Evolutionary conservation across 2,329 filamentous ascomycete species (phyloP).

Genomic region (Colletotrichum truncatum): DNA sequence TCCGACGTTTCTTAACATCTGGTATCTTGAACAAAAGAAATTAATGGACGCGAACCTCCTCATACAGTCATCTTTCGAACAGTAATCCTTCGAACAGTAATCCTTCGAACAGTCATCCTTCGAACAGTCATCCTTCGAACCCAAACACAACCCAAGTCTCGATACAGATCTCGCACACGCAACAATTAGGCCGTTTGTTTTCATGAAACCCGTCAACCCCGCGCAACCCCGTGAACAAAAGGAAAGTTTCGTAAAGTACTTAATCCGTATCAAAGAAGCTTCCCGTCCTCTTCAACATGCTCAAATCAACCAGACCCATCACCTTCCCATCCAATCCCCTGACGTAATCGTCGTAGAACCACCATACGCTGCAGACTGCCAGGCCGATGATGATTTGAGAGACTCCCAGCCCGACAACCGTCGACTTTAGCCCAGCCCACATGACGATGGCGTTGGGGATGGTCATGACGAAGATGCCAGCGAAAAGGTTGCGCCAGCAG

Average conservation of each 20-base stretch:
- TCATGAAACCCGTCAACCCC: not conserved
- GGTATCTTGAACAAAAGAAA: slow-evolving; percentile 1
- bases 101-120: too few relatives aligned
- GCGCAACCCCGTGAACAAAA: not conserved
- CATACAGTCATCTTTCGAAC: not conserved
- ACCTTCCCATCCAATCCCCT: slow-evolving; percentile 54
- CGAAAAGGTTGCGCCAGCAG: slow-evolving; percentile 50
- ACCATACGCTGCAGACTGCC: slow-evolving; percentile 47
- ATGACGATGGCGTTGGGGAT: slow-evolving; percentile 46
- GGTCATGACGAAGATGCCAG: slow-evolving; percentile 53
- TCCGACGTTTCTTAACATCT: not conserved
- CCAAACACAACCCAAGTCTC: too few relatives aligned
- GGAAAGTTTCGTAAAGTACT: not conserved
- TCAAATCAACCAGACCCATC: slow-evolving; percentile 57
- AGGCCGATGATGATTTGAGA: slow-evolving; percentile 50
- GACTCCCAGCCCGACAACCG: slow-evolving; percentile 51
- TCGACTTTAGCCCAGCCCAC: slow-evolving; percentile 44
- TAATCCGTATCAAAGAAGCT: slow-evolving; percentile 58
- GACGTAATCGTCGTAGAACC: slow-evolving; percentile 51
- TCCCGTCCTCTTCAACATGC: slow-evolving; percentile 49
- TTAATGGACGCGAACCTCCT: not conserved
- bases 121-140: too few relatives aligned
- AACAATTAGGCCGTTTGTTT: not conserved
- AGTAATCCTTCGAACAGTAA: not conserved
- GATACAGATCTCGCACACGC: not conserved